Evolutionary conservation across 2,329 filamentous ascomycete genomes (phyloP), one percentile per base, ranked within the genome.

Genomic region (Colletotrichum trifolii): DNA sequence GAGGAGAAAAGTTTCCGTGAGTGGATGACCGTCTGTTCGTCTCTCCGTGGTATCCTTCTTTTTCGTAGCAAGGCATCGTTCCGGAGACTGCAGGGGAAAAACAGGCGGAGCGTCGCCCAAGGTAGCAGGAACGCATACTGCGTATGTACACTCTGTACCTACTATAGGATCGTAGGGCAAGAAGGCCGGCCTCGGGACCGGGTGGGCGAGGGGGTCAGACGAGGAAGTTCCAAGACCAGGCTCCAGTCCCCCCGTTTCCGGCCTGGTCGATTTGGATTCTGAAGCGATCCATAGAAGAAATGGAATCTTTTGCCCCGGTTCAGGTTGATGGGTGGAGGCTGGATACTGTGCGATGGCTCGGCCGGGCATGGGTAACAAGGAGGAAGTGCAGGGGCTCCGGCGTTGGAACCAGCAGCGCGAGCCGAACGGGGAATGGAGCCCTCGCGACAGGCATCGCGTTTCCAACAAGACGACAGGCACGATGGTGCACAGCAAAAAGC

Each of bases 61-160:
- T 25, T 25, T 25, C 25, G 25, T 5, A 25, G 25, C 25, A 25
- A 25, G 50, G 52, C 40, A 34, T 42, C 53, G 58, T 62, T 49
- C 62, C 58, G 47, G 47, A 39, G 49, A 17, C 63, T 62, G 63
- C 63, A 65, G 58, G 63, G 58, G 42, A 15, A 53, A 39, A n/a
- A 48, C 46, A 33, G 49, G 53, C 63, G 63, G 63, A 63, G 63
- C 52, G 47, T 65, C 62, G 52, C 63, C 63, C 58, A 62, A 52
- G 47, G 62, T 43, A 62, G 46, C 46, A 47, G 34, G 7, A 5
- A 25, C 4, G 25, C 25, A 25, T 25, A 25, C 25, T 17, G 17
- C 17, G 17, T 17, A 17, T 17, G 25, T 25, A 25, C 4, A 25
- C 25, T 25, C 25, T 25, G 25, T 25, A 25, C 17, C 17, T 17